Evolutionary conservation across 495 filamentous ascomycete species (phyloP).

Genomic region (Trypethelium eluteriae): DNA sequence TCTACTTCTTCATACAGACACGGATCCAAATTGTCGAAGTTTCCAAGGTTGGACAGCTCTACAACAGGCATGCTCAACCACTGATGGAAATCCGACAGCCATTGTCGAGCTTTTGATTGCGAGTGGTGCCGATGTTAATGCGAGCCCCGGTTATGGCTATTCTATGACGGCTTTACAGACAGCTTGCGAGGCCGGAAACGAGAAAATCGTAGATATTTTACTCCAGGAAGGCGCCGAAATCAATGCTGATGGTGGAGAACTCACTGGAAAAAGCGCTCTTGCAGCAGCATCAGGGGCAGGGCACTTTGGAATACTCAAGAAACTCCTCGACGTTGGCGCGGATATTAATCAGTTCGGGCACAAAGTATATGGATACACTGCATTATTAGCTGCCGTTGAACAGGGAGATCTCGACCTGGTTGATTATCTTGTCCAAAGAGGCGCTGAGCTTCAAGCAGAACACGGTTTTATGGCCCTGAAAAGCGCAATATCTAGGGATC

Average conservation of each 20-base stretch:
- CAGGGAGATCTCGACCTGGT: background rate
- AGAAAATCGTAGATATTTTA: conserved; percentile 1
- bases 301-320: background rate
- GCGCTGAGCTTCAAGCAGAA: background rate
- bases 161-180: background rate
- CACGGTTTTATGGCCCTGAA: background rate
- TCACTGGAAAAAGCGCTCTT: background rate
- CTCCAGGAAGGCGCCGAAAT: conserved; percentile 7
- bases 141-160: background rate
- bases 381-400: conserved; percentile 2
- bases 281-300: background rate
- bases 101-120: conserved; percentile 8
- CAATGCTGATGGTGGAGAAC: background rate
- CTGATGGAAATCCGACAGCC: background rate
- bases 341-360: background rate
- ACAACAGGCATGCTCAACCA: background rate
- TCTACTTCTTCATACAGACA: conserved; percentile 3
- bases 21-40: conserved; percentile 7
- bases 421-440: conserved; percentile 8
- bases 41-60: background rate
- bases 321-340: conserved; percentile 5
- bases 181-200: conserved; percentile 5
- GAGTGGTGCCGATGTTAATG: background rate
- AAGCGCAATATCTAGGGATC: background rate
- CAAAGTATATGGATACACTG: background rate